phyloP scores from a whole-genome alignment of 2,329 filamentous ascomycete genomes.

The Sporothrix humicola region DNA sequence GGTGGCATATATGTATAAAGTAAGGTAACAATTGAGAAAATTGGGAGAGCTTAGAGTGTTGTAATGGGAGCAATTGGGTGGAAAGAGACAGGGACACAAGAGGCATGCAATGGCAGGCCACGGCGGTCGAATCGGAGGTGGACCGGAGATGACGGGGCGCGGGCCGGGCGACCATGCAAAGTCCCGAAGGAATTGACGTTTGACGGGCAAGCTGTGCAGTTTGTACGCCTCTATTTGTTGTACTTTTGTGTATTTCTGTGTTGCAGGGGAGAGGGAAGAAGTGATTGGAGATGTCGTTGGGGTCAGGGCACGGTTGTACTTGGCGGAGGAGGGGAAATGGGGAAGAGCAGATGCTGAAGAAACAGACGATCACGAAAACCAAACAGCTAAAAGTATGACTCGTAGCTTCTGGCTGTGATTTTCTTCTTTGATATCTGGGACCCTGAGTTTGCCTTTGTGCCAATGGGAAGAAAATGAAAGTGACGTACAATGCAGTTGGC shows the following conservation, averaged over 20 bases:
- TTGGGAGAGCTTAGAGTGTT: not conserved
- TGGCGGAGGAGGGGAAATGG: not conserved
- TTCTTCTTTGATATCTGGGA: slow-evolving; percentile 10
- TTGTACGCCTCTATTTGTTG: not conserved
- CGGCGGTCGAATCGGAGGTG: slow-evolving; percentile 26
- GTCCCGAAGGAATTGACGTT: slow-evolving; percentile 16
- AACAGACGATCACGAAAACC: not conserved
- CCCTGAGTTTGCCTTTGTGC: not conserved
- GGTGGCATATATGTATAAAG: not conserved
- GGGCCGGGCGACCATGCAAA: slow-evolving; percentile 5
- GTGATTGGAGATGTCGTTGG: not conserved
- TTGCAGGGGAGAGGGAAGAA: not conserved
- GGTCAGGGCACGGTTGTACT: slow-evolving; percentile 7
- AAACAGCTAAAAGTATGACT: not conserved
- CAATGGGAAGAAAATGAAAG: not conserved
- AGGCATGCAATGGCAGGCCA: slow-evolving; percentile 11
- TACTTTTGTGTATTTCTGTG: not conserved
- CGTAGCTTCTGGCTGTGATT: not conserved
- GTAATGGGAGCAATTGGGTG: not conserved
- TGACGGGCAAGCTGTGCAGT: not conserved
- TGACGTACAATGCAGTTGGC: not conserved
- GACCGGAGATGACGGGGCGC: slow-evolving; percentile 19
- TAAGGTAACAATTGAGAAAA: not conserved
- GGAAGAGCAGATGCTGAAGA: not conserved
- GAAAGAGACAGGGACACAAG: slow-evolving; percentile 1